phyloP scores from a whole-genome alignment of 139 green algal species.

The Haematococcus lacustris region DNA sequence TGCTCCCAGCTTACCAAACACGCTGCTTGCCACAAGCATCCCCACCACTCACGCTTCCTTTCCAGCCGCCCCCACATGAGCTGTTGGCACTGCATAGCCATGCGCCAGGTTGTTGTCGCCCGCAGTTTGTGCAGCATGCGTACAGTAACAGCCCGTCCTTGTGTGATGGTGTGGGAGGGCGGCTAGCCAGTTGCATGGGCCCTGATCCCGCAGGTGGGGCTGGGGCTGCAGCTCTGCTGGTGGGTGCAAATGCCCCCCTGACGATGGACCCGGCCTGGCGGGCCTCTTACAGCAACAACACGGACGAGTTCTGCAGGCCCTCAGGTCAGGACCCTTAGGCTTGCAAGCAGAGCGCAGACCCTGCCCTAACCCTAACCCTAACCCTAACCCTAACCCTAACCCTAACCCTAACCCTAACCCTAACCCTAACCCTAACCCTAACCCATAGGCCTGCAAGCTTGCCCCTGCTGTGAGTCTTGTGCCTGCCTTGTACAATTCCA shows the following conservation, averaged over 20 bases:
- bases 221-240: constrained; percentile 77
- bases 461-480: too few relatives aligned
- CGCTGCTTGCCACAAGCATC: not conserved
- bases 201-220: constrained; percentile 46
- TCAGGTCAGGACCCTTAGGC: constrained; percentile 13
- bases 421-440: too few relatives aligned
- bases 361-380: too few relatives aligned
- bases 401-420: too few relatives aligned
- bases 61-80: not conserved
- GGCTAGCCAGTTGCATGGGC: not conserved
- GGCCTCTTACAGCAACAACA: constrained; percentile 48
- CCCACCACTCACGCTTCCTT: not conserved
- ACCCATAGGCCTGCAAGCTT: too few relatives aligned
- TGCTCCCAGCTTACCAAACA: not conserved
- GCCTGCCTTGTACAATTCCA: too few relatives aligned
- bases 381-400: too few relatives aligned
- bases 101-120: not conserved
- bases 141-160: not conserved
- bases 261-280: constrained; percentile 56
- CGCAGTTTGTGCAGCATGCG: not conserved
- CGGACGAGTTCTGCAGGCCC: constrained; percentile 85
- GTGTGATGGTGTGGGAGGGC: constrained; percentile 5
- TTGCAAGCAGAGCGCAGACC: too few relatives aligned
- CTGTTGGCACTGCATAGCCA: not conserved
- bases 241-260: constrained; percentile 76